These are phyloP conservation scores for Eragrostis nindensis DNA, from an alignment of 176 grass and related monocot genomes.

Conservation along the genomic window DNA sequence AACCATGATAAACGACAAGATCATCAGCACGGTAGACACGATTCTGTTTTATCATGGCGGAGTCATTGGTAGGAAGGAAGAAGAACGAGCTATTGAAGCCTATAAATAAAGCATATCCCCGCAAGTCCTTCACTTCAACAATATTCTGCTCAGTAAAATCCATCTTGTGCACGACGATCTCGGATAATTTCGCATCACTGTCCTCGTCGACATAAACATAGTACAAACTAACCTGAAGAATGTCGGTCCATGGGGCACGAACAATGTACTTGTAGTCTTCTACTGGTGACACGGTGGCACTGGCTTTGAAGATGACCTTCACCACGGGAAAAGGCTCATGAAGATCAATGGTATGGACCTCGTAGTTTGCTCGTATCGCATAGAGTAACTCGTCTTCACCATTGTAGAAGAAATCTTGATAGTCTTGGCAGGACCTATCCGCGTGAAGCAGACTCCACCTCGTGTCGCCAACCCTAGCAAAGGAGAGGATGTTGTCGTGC, in stretches of 20 bases:
- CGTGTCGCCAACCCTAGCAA: not conserved
- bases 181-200: not conserved
- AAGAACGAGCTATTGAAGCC: not conserved
- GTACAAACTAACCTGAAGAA: not conserved
- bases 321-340: not conserved
- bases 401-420: not conserved
- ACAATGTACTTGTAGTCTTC: not conserved
- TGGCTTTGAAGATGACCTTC: not conserved
- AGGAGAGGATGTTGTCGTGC: not conserved
- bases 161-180: not conserved
- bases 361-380: not conserved
- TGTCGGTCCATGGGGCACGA: not conserved
- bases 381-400: not conserved
- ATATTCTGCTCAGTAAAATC: not conserved
- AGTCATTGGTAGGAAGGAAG: not conserved
- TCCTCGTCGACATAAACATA: not conserved
- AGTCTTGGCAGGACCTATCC: not conserved
- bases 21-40: not conserved
- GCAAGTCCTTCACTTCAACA: not conserved
- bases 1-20: not conserved
- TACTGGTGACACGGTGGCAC: not conserved
- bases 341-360: slow-evolving; percentile 14
- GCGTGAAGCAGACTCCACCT: not conserved
- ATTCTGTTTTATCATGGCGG: not conserved
- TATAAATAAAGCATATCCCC: not conserved